Evolutionary conservation across 1,139 yeast genomes (phyloP).

Genomic region (Saccharomyces pastorianus): DNA sequence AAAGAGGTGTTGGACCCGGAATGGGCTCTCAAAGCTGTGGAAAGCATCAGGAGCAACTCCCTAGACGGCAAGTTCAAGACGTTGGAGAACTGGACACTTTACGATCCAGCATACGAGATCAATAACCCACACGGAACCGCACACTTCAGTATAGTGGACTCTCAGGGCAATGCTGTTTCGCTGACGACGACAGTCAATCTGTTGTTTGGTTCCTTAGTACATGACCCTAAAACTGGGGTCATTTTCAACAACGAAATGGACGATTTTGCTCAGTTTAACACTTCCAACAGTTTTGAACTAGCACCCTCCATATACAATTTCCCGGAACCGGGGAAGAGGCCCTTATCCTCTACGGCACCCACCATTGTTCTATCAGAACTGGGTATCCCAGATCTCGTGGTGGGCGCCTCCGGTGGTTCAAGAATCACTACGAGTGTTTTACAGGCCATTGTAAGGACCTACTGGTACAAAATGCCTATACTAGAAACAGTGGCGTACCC

Average conservation of each 20-base stretch:
- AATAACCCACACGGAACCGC: slow-evolving; percentile 83
- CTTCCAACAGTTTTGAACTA: slow-evolving; percentile 68
- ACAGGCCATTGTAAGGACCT: slow-evolving; percentile 64
- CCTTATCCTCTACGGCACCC: slow-evolving; percentile 79
- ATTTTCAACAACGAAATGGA: slow-evolving; percentile 90
- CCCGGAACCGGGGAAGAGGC: slow-evolving; percentile 68
- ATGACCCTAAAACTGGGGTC: slow-evolving; percentile 75
- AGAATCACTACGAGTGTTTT: slow-evolving; percentile 75
- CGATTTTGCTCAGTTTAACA: slow-evolving; percentile 74
- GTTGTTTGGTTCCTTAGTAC: slow-evolving; percentile 71
- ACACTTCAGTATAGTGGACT: slow-evolving; percentile 72
- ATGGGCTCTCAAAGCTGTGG: slow-evolving; percentile 50
- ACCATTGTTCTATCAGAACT: slow-evolving; percentile 50
- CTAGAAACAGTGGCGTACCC: slow-evolving; percentile 69
- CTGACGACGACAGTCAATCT: slow-evolving; percentile 89
- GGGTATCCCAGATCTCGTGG: slow-evolving; percentile 51
- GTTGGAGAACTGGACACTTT: slow-evolving; percentile 54
- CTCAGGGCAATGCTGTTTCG: slow-evolving; percentile 61
- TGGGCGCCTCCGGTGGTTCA: slow-evolving; percentile 95
- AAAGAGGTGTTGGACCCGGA: slow-evolving; percentile 34
- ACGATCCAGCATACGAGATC: slow-evolving; percentile 68
- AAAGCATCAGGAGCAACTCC: slow-evolving; percentile 40
- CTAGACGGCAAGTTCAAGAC: slow-evolving; percentile 36
- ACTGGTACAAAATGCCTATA: slow-evolving; percentile 50
- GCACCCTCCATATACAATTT: slow-evolving; percentile 76